These are phyloP conservation scores for Viola odorata DNA, from an alignment of 345 rosid genomes.

Conservation along the genomic window DNA sequence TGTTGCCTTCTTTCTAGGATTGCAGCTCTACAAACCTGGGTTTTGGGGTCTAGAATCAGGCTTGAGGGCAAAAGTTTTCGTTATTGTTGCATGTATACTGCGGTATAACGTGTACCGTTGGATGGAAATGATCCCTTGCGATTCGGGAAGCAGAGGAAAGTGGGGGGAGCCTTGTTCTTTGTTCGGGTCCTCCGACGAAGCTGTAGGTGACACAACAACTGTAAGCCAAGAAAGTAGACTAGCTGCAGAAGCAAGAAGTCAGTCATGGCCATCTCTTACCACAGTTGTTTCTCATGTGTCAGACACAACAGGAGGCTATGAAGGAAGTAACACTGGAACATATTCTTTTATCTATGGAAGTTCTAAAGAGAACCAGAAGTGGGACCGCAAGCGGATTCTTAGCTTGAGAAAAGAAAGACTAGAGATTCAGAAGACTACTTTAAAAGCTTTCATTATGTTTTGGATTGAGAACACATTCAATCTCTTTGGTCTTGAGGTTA, in stretches of 20 bases:
- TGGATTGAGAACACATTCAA: conserved; percentile 39
- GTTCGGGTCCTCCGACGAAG: conserved; percentile 26
- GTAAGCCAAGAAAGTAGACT: conserved; percentile 11
- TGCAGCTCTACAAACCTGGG: conserved; percentile 26
- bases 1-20: conserved; percentile 28
- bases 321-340: conserved; percentile 12
- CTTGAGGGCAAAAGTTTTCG: conserved; percentile 37
- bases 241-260: conserved; percentile 15
- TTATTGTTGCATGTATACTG: conserved; percentile 35
- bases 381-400: conserved; percentile 30
- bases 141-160: conserved; percentile 13
- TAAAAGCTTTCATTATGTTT: conserved; percentile 27
- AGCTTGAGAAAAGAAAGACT: conserved; percentile 36
- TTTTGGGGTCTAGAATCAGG: conserved; percentile 38
- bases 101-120: conserved; percentile 39
- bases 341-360: conserved; percentile 29
- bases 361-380: conserved; percentile 28
- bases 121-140: conserved; percentile 24
- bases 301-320: neutral
- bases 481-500: conserved; percentile 44
- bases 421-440: conserved; percentile 28
- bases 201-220: conserved; percentile 13
- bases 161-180: conserved; percentile 38
- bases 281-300: conserved; percentile 13
- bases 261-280: conserved; percentile 23